Evolutionary conservation across 768 basidiomycete genomes (phyloP).

Genomic region (Mycena alexandri): DNA sequence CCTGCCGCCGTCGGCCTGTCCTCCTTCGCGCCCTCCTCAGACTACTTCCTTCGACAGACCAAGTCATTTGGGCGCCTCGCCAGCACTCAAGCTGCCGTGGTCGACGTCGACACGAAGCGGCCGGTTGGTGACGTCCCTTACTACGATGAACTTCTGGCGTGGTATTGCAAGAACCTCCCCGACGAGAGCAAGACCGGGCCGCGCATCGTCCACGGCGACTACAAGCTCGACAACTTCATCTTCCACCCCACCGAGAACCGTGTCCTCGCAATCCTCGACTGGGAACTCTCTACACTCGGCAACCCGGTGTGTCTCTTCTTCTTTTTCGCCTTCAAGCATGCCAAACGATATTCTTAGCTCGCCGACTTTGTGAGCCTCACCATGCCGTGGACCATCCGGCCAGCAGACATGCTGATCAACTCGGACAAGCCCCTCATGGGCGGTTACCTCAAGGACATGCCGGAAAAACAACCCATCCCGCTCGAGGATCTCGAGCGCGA

Average conservation of each 20-base stretch:
- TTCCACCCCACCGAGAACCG: constrained; percentile 93
- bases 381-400: constrained; percentile 81
- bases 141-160: constrained; percentile 77
- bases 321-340: too few species aligned
- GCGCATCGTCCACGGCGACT: constrained; percentile 96
- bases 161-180: constrained; percentile 83
- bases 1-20: constrained; percentile 76
- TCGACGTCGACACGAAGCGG: constrained; percentile 73
- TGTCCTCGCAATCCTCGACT: constrained; percentile 96
- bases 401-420: constrained; percentile 51
- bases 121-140: constrained; percentile 79
- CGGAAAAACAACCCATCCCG: constrained; percentile 68
- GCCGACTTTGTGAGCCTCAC: constrained; percentile 94
- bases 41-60: constrained; percentile 95
- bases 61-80: constrained; percentile 89
- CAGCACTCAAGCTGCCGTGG: constrained; percentile 75
- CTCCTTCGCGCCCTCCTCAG: constrained; percentile 76
- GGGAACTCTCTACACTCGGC: constrained; percentile 97
- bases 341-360: constrained; percentile 65
- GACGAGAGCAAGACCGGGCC: constrained; percentile 80
- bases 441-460: constrained; percentile 72
- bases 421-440: constrained; percentile 49
- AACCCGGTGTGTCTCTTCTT: constrained; percentile 72
- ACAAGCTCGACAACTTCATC: constrained; percentile 95
- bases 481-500: constrained; percentile 84